These are phyloP conservation scores for Hypoxylon perforatum DNA, from an alignment of 495 filamentous ascomycete genomes.

Conservation along the genomic window DNA sequence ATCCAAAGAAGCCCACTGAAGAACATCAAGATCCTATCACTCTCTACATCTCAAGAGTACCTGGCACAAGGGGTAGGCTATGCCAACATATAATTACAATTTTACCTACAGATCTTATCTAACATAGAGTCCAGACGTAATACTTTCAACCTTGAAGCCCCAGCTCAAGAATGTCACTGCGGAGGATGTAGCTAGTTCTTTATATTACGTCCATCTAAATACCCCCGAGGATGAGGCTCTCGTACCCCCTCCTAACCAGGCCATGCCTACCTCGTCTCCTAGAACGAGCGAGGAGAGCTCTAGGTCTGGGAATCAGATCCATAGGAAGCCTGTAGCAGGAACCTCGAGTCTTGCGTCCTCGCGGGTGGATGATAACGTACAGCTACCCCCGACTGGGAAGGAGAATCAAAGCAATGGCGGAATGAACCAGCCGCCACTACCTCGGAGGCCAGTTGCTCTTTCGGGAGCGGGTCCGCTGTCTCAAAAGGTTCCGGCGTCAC, in stretches of 20 bases:
- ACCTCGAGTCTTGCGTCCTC: constrained; percentile 33
- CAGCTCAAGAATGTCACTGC: constrained; percentile 86
- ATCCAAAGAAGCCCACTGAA: constrained; percentile 79
- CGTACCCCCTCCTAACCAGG: constrained; percentile 56
- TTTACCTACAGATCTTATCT: constrained; percentile 17
- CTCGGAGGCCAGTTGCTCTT: constrained; percentile 22
- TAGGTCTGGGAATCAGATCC: constrained; percentile 50
- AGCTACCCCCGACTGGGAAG: constrained; percentile 31
- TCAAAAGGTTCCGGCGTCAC: constrained; percentile 12
- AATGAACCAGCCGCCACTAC: not conserved
- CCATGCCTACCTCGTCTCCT: constrained; percentile 53
- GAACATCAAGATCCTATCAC: constrained; percentile 72
- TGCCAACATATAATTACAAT: constrained; percentile 23
- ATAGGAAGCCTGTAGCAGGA: constrained; percentile 56
- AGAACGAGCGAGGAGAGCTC: constrained; percentile 60
- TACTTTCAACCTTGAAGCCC: constrained; percentile 91
- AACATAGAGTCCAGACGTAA: constrained; percentile 72
- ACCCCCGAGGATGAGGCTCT: constrained; percentile 66
- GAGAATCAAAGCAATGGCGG: constrained; percentile 36
- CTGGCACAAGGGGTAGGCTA: constrained; percentile 81
- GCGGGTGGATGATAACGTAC: constrained; percentile 22
- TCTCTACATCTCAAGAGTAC: constrained; percentile 91
- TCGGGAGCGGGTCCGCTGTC: constrained; percentile 7
- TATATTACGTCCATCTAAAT: constrained; percentile 92
- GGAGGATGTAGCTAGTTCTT: constrained; percentile 84